Evolutionary conservation across 1,284 basidiomycete species (phyloP).

Genomic region (Wallemia hederae): DNA sequence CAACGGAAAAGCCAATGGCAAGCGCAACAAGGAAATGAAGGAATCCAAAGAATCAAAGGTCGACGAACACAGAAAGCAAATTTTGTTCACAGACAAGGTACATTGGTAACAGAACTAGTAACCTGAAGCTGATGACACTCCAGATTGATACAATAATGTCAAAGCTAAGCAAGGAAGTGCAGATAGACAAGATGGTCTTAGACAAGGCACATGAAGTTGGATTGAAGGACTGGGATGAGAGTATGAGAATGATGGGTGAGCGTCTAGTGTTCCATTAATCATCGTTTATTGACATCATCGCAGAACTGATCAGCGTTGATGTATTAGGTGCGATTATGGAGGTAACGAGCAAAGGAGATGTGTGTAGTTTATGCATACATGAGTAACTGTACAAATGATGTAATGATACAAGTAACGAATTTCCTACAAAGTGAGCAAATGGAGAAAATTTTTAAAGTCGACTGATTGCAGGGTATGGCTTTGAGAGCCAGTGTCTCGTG

Average conservation of each 20-base stretch:
- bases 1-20: not conserved
- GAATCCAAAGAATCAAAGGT: not conserved
- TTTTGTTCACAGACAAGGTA: no score
- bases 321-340: not conserved
- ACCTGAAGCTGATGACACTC: not conserved
- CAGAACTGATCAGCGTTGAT: not conserved
- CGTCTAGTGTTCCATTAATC: not conserved
- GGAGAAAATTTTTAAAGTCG: not conserved
- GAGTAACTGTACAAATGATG: not conserved
- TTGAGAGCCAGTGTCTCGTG: not conserved
- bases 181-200: not conserved
- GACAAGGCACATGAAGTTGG: not conserved
- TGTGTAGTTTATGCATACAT: not conserved
- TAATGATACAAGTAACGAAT: not conserved
- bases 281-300: not conserved
- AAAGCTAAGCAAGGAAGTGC: not conserved
- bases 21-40: not conserved
- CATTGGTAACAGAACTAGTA: no score
- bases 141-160: not conserved
- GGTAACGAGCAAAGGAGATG: not conserved
- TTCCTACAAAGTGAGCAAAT: not conserved
- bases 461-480: no score
- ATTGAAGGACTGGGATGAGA: not conserved
- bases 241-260: not conserved
- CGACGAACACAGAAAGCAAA: not conserved